phyloP scores from a whole-genome alignment of 2,329 filamentous ascomycete species.

The Coniochaeta ligniaria region DNA sequence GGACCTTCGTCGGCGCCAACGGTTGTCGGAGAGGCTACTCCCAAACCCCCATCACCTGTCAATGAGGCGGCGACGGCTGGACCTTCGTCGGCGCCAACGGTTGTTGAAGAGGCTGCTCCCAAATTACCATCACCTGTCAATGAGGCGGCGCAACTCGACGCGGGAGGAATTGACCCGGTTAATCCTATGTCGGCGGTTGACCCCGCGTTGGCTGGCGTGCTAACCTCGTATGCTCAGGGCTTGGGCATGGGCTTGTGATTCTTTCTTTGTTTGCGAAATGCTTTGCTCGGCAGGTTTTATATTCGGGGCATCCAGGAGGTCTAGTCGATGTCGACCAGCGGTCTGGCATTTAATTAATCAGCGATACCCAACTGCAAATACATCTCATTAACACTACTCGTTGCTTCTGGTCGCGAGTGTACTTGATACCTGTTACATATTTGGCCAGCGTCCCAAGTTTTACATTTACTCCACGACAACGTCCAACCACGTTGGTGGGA shows the following conservation, averaged over 20 bases:
- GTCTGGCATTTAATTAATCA: slow-evolving; percentile 1
- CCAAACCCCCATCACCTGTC: no score
- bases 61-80: neutral
- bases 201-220: neutral
- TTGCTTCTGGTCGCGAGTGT: neutral
- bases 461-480: no score
- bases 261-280: neutral
- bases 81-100: neutral
- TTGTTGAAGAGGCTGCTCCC: neutral
- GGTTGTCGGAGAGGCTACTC: no score
- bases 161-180: neutral
- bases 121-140: neutral
- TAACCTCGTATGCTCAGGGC: no score
- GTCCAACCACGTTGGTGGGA: no score
- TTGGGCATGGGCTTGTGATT: neutral
- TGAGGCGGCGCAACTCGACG: neutral
- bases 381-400: neutral
- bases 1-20: no score
- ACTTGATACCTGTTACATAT: neutral
- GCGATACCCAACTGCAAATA: neutral
- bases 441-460: neutral
- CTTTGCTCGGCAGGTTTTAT: neutral
- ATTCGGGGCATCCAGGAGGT: neutral
- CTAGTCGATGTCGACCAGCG: neutral
- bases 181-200: neutral